A percentile compares a stretch with the other conserved stretches of the same genome.
Conservation (phyloP, 1,284 basidiomycete species). For the Schizophyllum amplum region DNA sequence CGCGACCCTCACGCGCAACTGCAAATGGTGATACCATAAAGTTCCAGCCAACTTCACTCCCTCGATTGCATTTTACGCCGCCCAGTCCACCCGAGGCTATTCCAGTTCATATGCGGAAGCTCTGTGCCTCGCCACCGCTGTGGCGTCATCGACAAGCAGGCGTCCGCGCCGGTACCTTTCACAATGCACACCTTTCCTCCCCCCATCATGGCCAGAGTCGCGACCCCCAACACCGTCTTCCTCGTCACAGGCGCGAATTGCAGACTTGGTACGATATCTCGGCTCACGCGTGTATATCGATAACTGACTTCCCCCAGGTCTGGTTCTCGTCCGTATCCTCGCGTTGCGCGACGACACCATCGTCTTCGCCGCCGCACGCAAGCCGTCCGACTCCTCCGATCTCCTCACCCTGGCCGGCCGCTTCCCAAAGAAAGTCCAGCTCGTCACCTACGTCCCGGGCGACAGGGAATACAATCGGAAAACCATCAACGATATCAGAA, state of each 20-base stretch:
- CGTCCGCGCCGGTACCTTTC: neutral
- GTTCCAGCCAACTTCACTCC: too few relatives aligned
- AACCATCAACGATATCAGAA: neutral
- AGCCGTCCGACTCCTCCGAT: neutral
- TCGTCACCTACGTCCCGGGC: constrained; percentile 1
- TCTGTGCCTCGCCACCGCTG: too few relatives aligned
- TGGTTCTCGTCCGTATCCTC: neutral
- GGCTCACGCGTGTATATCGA: neutral
- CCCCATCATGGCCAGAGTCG: neutral
- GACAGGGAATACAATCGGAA: constrained; percentile 1
- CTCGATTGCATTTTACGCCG: too few relatives aligned
- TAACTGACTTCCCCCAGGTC: neutral
- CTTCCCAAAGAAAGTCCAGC: constrained; percentile 1
- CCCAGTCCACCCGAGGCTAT: too few relatives aligned
- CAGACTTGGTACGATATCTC: neutral
- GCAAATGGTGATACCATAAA: too few relatives aligned
- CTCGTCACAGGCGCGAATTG: neutral
- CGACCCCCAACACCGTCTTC: neutral
- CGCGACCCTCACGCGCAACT: too few relatives aligned
- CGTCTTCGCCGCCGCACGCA: constrained; percentile 4
- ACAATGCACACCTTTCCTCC: neutral
- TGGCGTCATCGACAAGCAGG: neutral
- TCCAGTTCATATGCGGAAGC: too few relatives aligned
- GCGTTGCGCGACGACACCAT: constrained; percentile 3
- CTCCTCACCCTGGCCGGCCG: neutral